Evolutionary conservation across 2,329 filamentous ascomycete species (phyloP).

Genomic region (Alternaria panax): DNA sequence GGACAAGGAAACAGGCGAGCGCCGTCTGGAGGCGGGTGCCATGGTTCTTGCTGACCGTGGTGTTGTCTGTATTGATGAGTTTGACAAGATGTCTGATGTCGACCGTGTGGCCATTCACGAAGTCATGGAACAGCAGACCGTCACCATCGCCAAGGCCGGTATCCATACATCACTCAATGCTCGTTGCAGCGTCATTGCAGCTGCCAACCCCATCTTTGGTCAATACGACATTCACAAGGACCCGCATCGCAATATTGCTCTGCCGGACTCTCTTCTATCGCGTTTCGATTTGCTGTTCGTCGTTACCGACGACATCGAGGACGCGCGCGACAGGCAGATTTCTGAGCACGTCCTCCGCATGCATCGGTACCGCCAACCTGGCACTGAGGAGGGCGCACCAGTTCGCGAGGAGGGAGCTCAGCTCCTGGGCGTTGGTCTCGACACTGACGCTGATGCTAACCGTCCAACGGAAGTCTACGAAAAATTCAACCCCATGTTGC

Average conservation of each 20-base stretch:
- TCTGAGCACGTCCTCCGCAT: slow-evolving; percentile 97
- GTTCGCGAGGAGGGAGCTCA: slow-evolving; percentile 88
- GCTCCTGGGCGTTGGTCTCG: slow-evolving; percentile 84
- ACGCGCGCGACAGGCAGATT: slow-evolving; percentile 85
- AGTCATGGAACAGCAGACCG: slow-evolving; percentile 99
- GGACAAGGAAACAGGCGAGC: slow-evolving; percentile 96
- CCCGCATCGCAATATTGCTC: slow-evolving; percentile 96
- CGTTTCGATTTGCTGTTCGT: slow-evolving; percentile 99
- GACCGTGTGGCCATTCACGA: slow-evolving; percentile 98
- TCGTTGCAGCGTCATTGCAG: slow-evolving; percentile 93
- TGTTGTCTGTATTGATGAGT: slow-evolving; percentile 98
- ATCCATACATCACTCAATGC: slow-evolving; percentile 98
- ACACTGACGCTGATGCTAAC: slow-evolving; percentile 76
- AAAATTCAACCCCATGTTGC: slow-evolving; percentile 95
- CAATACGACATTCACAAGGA: slow-evolving; percentile 99
- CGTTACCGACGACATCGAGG: slow-evolving; percentile 97
- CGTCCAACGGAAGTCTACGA: slow-evolving; percentile 88
- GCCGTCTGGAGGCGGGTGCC: slow-evolving; percentile 92
- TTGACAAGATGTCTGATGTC: slow-evolving; percentile 99
- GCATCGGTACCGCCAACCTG: slow-evolving; percentile 92
- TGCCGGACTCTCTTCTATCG: slow-evolving; percentile 93
- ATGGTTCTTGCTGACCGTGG: slow-evolving; percentile 98
- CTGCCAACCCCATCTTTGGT: slow-evolving; percentile 96
- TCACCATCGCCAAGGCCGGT: slow-evolving; percentile 97
- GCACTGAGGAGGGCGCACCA: slow-evolving; percentile 91